Base-by-base conservation (phyloP, 495 filamentous ascomycete genomes). In the Sabuloglossum arenarium region DNA sequence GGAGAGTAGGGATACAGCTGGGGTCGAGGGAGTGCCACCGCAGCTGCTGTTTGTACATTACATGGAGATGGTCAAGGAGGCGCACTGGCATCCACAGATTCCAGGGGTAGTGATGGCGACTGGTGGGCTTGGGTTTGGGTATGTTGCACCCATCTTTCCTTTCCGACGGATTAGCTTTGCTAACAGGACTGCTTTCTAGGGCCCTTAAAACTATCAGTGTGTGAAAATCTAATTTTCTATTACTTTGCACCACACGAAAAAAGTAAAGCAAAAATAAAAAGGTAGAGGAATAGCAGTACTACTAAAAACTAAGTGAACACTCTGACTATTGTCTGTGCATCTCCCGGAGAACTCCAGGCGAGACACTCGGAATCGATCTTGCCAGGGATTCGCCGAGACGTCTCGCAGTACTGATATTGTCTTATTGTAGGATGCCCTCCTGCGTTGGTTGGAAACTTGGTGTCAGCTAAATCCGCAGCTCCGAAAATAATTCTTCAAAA, bases 51-150 rank as follows among this genome's bases (percentile, higher is more conserved):
- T 98, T 71, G 86, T 95, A 61, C 91, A 98, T 70, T 94, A 93
- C 64, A 87, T 90, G 73, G 86, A 91, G 60, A 75, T 80, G 61
- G 86, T 88, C 54, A 97, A 96, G 76, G 91, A 98, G 67, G 69
- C 84, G 52, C 91, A 97, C 69, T 98, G 91, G 88, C 91, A 98
- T 68, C 83, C 82, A 23, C 91, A 98, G 70, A 95, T 94, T 65
- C 88, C 88, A 0, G 91, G 91, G n/a, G 77, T 77, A 23, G 70
- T 96, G 27, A 81, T 96, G 69, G 88, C 86, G 9, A 98, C 91
- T 6, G 91, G 91, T 12, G 81, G 85, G 57, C 78, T 76, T 65
- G 83, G 85, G 54, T 96, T 97, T 67, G 80, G 79, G 78, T 81
- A 67, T 63, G 70, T 65, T 31, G 39, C 5, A n/a, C 60, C 16